These are phyloP conservation scores for Oryza glaberrima DNA, from an alignment of 176 grass and related monocot genomes.

Conservation along the genomic window DNA sequence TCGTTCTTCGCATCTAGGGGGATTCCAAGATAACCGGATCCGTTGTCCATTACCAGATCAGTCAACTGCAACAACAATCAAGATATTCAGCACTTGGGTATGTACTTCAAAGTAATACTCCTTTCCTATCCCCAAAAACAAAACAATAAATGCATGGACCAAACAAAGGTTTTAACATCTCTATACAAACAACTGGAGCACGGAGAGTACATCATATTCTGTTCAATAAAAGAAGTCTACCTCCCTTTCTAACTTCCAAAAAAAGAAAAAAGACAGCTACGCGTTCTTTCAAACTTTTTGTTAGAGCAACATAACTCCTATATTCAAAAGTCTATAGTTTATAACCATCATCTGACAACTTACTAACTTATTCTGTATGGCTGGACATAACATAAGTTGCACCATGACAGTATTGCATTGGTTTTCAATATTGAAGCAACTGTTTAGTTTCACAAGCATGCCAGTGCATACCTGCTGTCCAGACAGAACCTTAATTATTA, in stretches of 20 bases:
- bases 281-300: not conserved
- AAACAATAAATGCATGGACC: slow-evolving; percentile 5
- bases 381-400: slow-evolving; percentile 1
- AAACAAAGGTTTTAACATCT: not conserved
- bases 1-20: slow-evolving; percentile 68
- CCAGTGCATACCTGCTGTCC: slow-evolving; percentile 20
- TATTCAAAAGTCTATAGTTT: not conserved
- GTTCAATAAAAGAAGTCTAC: not conserved
- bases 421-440: slow-evolving; percentile 36
- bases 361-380: not conserved
- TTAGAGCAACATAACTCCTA: slow-evolving; percentile 13
- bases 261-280: not conserved
- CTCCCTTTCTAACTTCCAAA: not conserved
- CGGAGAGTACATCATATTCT: not conserved
- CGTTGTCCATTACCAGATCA: slow-evolving; percentile 81
- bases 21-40: slow-evolving; percentile 72
- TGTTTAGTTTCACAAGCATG: slow-evolving; percentile 41
- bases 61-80: slow-evolving; percentile 66
- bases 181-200: slow-evolving; percentile 1
- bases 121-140: not conserved
- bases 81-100: not conserved
- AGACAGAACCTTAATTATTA: slow-evolving; percentile 9
- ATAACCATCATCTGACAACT: slow-evolving; percentile 12
- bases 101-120: slow-evolving; percentile 20
- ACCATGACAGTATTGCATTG: not conserved